Percentiles rank a stretch among this genome's conserved stretches.
Conservation (phyloP, 192 early-diverging fungal genomes). For the Spizellomyces punctatus region DNA sequence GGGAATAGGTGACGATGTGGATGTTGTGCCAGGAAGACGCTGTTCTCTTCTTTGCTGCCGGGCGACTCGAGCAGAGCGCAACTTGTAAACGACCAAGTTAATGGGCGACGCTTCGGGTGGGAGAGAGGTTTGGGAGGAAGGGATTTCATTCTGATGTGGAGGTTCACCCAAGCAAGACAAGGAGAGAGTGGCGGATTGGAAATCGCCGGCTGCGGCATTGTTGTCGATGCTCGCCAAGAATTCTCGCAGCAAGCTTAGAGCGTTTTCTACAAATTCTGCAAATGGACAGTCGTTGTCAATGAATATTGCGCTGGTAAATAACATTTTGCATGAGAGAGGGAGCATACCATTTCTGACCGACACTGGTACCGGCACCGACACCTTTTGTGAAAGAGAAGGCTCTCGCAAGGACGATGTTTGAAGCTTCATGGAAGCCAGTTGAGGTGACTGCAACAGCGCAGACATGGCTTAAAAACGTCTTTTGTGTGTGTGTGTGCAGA, state of each 20-base stretch:
- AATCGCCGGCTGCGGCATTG: constrained; percentile 27
- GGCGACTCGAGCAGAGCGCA: constrained; percentile 20
- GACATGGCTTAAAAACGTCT: too few relatives aligned
- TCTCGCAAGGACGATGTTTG: too few relatives aligned
- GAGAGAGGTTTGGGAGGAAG: not conserved
- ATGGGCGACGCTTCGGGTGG: constrained; percentile 9
- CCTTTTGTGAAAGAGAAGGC: too few relatives aligned
- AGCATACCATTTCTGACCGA: too few relatives aligned
- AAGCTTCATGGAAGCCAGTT: too few relatives aligned
- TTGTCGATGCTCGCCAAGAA: constrained; percentile 16
- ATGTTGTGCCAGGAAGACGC: not conserved
- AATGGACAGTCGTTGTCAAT: not conserved
- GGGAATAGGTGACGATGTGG: not conserved
- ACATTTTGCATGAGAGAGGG: too few relatives aligned
- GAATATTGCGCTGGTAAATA: too few relatives aligned
- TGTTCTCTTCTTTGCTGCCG: constrained; percentile 22
- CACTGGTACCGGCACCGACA: too few relatives aligned
- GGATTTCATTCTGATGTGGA: not conserved
- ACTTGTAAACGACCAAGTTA: constrained; percentile 10
- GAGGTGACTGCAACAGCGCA: too few relatives aligned
- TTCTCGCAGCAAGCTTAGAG: constrained; percentile 25
- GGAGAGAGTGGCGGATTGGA: constrained; percentile 14
- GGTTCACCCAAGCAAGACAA: constrained; percentile 25
- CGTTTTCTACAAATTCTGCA: constrained; percentile 22
- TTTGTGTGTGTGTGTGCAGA: too few relatives aligned